Base-by-base conservation (phyloP, 495 filamentous ascomycete genomes). In the Hypoxylon lenormandii region DNA sequence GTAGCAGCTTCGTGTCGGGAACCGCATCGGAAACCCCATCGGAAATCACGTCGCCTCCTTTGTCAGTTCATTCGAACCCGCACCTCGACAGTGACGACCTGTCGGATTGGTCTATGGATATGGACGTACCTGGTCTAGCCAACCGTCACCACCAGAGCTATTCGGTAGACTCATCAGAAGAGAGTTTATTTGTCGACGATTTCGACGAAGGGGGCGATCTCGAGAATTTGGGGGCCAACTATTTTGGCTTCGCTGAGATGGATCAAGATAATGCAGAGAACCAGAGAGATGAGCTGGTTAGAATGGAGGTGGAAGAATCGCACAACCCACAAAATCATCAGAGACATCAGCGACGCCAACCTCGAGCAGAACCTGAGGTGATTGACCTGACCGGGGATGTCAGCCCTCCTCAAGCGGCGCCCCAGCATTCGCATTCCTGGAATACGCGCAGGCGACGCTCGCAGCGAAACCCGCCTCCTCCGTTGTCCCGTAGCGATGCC, bases 381-480 rank as follows among this genome's bases (percentile, higher is more conserved):
- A 78, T 84, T 22, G 82, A 84, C 50, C 60, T 84, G 16, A 84
- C 82, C 0, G 74, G 65, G 16, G 81, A 82, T 6, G 77, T 79
- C 8, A 40, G 43, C 46, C 54, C 64, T 50, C 43, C 45, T 47
- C 37, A 36, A 46, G 28, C 37, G 12, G 10, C 43, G 52, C 36
- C 53, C 50, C 49, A 52, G 67, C 36, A 45, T 15, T 55, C 22
- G 23, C 23, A 26, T 19, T 45, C 52, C 7, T 54, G 72, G n/a
- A 73, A 70, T 16, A 58, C 72, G 5, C 78, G 80, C 15, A 61
- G 82, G 10, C 77, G 70, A 47, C 60, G 51, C 21, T 74, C 77
- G 0, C 72, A 76, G 23, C 72, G 72, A 56, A 72, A 75, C 42
- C 45, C 62, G 5, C 77, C 77, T 2, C 80, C 80, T 0, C 75